Percentiles rank a stretch among this genome's conserved stretches.
phyloP scores from a whole-genome alignment of 306 rosid species.

The Malus fusca region DNA sequence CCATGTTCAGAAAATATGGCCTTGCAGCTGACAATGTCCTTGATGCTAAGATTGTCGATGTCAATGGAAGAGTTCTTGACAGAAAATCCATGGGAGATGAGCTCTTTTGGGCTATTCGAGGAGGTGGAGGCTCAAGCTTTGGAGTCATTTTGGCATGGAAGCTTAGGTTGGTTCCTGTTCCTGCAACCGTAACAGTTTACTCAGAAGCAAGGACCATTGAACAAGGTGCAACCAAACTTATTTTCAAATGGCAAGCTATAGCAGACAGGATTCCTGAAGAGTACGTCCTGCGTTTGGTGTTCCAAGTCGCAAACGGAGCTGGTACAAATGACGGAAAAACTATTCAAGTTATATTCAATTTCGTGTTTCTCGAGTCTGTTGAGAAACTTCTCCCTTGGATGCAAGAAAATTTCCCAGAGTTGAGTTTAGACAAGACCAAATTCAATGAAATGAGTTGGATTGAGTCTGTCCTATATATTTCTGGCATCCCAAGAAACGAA shows the following conservation, averaged over 20 bases:
- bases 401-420: slow-evolving; percentile 42
- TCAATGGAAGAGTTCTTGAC: slow-evolving; percentile 39
- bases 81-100: slow-evolving; percentile 63
- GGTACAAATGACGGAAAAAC: slow-evolving; percentile 3
- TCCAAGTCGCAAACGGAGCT: neutral
- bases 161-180: slow-evolving; percentile 47
- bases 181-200: neutral
- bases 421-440: slow-evolving; percentile 37
- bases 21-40: slow-evolving; percentile 40
- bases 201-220: neutral
- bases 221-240: neutral
- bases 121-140: slow-evolving; percentile 62
- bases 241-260: neutral
- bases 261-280: neutral
- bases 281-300: neutral
- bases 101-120: slow-evolving; percentile 64
- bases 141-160: slow-evolving; percentile 58
- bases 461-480: slow-evolving; percentile 43
- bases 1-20: slow-evolving; percentile 41
- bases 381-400: slow-evolving; percentile 36
- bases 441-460: slow-evolving; percentile 61
- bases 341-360: neutral
- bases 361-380: neutral
- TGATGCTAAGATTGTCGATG: slow-evolving; percentile 26
- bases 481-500: slow-evolving; percentile 26